Conservation (phyloP, 345 rosid species). For the Bretschneidera sinensis region DNA sequence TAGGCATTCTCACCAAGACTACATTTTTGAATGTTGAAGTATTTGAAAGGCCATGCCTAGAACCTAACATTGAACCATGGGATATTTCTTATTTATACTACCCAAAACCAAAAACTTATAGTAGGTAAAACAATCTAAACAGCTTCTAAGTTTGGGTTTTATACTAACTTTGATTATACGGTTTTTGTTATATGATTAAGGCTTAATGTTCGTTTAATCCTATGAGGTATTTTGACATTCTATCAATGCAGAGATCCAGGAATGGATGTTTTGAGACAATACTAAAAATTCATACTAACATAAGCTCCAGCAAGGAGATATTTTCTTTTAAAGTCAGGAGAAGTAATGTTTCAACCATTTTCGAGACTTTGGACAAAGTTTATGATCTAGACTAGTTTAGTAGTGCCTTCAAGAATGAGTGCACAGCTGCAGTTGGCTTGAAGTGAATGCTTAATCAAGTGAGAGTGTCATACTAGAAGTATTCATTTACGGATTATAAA, state of each 20-base stretch:
- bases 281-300: slow-evolving; percentile 87
- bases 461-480: slow-evolving; percentile 14
- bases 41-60: slow-evolving; percentile 59
- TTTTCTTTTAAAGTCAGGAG: slow-evolving; percentile 91
- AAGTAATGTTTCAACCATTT: slow-evolving; percentile 62
- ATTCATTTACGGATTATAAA: no score
- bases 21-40: slow-evolving; percentile 49
- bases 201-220: slow-evolving; percentile 86
- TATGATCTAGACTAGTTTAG: slow-evolving; percentile 89
- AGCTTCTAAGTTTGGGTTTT: slow-evolving; percentile 5
- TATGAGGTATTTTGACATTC: slow-evolving; percentile 85
- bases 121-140: slow-evolving; percentile 42
- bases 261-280: slow-evolving; percentile 99
- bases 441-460: slow-evolving; percentile 99
- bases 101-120: slow-evolving; percentile 72
- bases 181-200: slow-evolving; percentile 37
- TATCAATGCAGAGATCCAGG: slow-evolving; percentile 99
- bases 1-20: slow-evolving; percentile 40
- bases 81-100: slow-evolving; percentile 88
- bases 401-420: slow-evolving; percentile 98
- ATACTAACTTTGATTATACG: slow-evolving; percentile 8
- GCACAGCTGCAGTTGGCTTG: slow-evolving; percentile 92
- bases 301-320: slow-evolving; percentile 94
- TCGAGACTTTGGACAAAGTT: slow-evolving; percentile 73
- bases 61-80: slow-evolving; percentile 80